A percentile compares a stretch with the other conserved stretches of the same genome.
Evolutionary conservation across 805 yeast genomes (phyloP).

Genomic region (Sugiyamaella floridensis): DNA sequence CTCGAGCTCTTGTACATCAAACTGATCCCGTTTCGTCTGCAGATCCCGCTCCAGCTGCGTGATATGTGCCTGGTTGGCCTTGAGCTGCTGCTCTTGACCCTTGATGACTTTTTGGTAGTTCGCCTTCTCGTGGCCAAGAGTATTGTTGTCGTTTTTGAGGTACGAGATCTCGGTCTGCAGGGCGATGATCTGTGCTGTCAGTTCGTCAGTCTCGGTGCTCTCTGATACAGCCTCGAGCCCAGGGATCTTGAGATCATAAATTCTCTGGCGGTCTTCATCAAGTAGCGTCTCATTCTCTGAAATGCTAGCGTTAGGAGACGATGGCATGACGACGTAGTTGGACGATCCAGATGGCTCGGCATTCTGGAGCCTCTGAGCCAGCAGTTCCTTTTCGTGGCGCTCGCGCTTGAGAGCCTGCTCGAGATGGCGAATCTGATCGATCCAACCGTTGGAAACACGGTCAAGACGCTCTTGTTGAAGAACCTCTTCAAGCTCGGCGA

Average conservation of each 20-base stretch:
- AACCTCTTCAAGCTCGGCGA: slow-evolving; percentile 25
- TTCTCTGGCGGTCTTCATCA: slow-evolving; percentile 9
- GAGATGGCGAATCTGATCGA: slow-evolving; percentile 19
- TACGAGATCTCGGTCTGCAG: slow-evolving; percentile 20
- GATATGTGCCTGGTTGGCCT: slow-evolving; percentile 6
- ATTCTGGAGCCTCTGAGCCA: slow-evolving; percentile 1
- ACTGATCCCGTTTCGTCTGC: slow-evolving; percentile 5
- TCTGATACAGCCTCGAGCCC: slow-evolving; percentile 9
- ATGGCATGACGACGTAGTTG: background rate
- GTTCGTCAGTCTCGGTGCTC: slow-evolving; percentile 3
- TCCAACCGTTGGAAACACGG: slow-evolving; percentile 13
- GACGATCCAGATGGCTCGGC: background rate
- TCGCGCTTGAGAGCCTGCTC: slow-evolving; percentile 17
- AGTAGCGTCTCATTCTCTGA: slow-evolving; percentile 7
- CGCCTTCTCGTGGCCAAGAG: slow-evolving; percentile 15
- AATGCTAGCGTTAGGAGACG: slow-evolving; percentile 4
- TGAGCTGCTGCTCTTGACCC: slow-evolving; percentile 15
- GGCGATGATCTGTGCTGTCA: slow-evolving; percentile 5
- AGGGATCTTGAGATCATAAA: slow-evolving; percentile 12
- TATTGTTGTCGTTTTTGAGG: slow-evolving; percentile 16
- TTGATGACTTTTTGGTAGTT: slow-evolving; percentile 9
- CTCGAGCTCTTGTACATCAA: slow-evolving; percentile 5
- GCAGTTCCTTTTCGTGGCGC: slow-evolving; percentile 14
- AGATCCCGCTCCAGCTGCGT: slow-evolving; percentile 10
- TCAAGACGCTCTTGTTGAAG: slow-evolving; percentile 21